Percentiles rank a stretch among this genome's conserved stretches.
Evolutionary conservation across 108 stramenopile genomes (phyloP).

Genomic region (Cyclotella choctawhatcheeana): DNA sequence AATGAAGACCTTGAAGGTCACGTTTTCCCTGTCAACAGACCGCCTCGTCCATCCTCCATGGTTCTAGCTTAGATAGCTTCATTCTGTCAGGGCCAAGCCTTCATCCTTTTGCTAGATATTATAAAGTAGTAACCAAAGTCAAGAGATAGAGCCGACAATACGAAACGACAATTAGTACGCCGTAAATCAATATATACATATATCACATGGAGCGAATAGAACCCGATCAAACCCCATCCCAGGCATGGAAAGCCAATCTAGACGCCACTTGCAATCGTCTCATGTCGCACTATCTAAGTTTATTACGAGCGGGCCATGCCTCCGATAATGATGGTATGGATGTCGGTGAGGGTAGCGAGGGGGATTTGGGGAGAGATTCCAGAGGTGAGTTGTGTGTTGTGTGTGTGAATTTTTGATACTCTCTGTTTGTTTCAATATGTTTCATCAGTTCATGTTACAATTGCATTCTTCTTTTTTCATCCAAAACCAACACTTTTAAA

Average conservation of each 20-base stretch:
- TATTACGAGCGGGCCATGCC: constrained; percentile 77
- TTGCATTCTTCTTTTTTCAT: neutral
- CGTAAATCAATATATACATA: neutral
- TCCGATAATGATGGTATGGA: constrained; percentile 48
- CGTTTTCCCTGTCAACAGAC: too few species aligned
- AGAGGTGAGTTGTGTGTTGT: constrained; percentile 3
- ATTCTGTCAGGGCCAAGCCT: neutral
- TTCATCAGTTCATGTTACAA: too few species aligned
- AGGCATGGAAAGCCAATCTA: constrained; percentile 77
- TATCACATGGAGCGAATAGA: constrained; percentile 71
- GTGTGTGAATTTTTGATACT: too few species aligned
- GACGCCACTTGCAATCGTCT: constrained; percentile 88
- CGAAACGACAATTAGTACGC: neutral
- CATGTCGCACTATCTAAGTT: constrained; percentile 78
- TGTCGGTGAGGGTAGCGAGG: neutral
- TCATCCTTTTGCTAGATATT: neutral
- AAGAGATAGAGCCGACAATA: too few species aligned
- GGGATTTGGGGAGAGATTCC: constrained; percentile 30
- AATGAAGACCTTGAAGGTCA: too few species aligned
- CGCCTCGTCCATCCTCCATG: too few species aligned
- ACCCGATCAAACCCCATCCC: constrained; percentile 73
- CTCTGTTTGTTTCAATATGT: too few species aligned
- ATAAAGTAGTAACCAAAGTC: neutral
- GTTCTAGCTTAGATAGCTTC: too few species aligned
- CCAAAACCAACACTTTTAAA: neutral